Evolutionary conservation across 305 asterid species (phyloP), one percentile per base, ranked within the genome.

Genomic region (Solanum hybrid): DNA sequence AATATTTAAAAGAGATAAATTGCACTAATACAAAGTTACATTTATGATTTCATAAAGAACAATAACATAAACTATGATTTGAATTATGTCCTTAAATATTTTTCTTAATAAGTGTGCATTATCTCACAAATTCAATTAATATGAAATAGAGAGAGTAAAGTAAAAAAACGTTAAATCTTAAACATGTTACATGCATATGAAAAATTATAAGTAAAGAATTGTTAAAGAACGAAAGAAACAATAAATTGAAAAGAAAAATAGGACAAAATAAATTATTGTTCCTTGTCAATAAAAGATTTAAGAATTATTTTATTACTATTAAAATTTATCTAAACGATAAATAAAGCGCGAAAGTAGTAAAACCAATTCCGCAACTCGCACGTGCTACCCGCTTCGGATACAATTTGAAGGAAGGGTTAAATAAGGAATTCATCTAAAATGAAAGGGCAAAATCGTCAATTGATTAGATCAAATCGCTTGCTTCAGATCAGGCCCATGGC

Each of bases 401-500:
- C 73, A 29, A 82, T 82, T 29, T 45, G 73, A 82, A 82, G 87
- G 17, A 82, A 29, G 38, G 87, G 87, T 9, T 27, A 82, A 29
- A 17, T 32, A 9, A 27, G 37, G 27, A 82, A 82, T 82, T 19
- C 3, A 11, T 29, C 1, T 29, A 42, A 82, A 82, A 29, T 4
- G 1, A 0, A 42, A 82, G 87, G 87, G 37, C 73, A 82, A 82
- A 82, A 82, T 2, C 0, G 87, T 82, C 40, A 5, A 29, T 45
- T 10, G 0, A 4, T 0, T 0, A 15, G 3, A 42, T 82, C 3
- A 82, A 7, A 27, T 82, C 10, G 17, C 27, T 32, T 82, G 73
- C 87, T 45, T 17, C 73, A 82, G 87, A 82, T 82, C 73, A 82
- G 87, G 87, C 87, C 87, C 87, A 82, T 82, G 73, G 73, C 87